phyloP scores from a whole-genome alignment of 768 basidiomycete species.

The Daedaleopsis nitida region DNA sequence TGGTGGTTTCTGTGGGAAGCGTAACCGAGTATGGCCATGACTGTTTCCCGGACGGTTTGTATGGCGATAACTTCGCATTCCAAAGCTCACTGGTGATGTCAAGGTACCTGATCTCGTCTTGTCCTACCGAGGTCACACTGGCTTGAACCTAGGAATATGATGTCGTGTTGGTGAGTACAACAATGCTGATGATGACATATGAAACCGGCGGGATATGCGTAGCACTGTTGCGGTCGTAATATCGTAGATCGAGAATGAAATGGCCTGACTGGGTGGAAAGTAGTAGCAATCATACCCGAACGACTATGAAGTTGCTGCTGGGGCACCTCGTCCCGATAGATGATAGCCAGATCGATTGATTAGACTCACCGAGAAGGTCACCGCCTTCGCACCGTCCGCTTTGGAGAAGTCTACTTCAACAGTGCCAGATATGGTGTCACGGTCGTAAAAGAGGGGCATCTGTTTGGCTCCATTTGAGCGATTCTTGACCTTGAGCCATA shows the following conservation, averaged over 20 bases:
- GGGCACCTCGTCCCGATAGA: not conserved
- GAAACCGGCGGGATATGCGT: not conserved
- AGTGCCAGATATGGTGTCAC: constrained; percentile 50
- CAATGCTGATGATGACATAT: not conserved
- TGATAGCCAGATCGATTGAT: not conserved
- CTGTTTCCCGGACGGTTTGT: constrained; percentile 46
- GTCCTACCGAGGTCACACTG: constrained; percentile 54
- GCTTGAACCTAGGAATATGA: constrained; percentile 44
- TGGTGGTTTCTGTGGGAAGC: constrained; percentile 45
- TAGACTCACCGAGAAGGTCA: constrained; percentile 47
- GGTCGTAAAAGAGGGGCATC: constrained; percentile 49
- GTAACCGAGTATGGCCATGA: constrained; percentile 51
- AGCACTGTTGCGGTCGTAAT: too few species aligned
- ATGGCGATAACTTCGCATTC: constrained; percentile 30
- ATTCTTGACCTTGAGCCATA: constrained; percentile 47
- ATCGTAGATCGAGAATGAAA: too few species aligned
- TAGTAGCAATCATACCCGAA: too few species aligned
- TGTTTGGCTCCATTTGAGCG: constrained; percentile 40
- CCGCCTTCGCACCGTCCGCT: constrained; percentile 48
- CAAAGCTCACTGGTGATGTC: constrained; percentile 45
- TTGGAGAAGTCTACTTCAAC: constrained; percentile 55
- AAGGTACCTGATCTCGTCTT: constrained; percentile 54
- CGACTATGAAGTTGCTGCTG: not conserved
- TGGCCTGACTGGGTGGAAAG: too few species aligned
- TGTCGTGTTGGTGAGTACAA: not conserved